Evolutionary conservation across 2,329 filamentous ascomycete species (phyloP).

Genomic region (Ramularia endophylla): DNA sequence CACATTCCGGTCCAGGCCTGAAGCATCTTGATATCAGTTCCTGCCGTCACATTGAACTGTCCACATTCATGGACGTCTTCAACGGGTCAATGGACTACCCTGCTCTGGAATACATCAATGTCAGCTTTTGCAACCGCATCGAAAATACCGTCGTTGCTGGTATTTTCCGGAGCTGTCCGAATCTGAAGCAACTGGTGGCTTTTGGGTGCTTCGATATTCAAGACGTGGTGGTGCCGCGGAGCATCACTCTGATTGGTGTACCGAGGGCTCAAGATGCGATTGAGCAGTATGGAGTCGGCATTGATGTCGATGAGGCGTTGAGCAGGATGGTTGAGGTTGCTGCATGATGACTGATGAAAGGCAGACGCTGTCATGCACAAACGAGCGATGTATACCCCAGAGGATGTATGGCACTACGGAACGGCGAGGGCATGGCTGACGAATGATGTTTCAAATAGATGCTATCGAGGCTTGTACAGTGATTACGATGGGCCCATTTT

Average conservation of each 20-base stretch:
- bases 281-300: conserved; percentile 42
- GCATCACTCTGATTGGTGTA: conserved; percentile 55
- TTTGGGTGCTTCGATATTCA: conserved; percentile 59
- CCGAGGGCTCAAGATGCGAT: conserved; percentile 54
- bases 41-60: conserved; percentile 71
- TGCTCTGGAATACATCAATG: conserved; percentile 60
- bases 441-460: too few species aligned
- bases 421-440: too few species aligned
- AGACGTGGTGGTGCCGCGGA: conserved; percentile 50
- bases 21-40: conserved; percentile 69
- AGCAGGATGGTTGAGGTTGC: conserved; percentile 1
- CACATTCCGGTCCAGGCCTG: conserved; percentile 66
- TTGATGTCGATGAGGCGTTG: conserved; percentile 31
- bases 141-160: conserved; percentile 51
- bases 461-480: too few species aligned
- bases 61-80: conserved; percentile 72
- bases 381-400: too few species aligned
- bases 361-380: too few species aligned
- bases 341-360: background rate
- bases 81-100: conserved; percentile 58
- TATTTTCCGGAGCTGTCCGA: conserved; percentile 43
- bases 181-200: conserved; percentile 50
- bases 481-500: too few species aligned
- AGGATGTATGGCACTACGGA: too few species aligned
- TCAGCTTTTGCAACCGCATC: conserved; percentile 51